Conservation (phyloP, 2,329 filamentous ascomycete species). For the Fusarium irregulare region DNA sequence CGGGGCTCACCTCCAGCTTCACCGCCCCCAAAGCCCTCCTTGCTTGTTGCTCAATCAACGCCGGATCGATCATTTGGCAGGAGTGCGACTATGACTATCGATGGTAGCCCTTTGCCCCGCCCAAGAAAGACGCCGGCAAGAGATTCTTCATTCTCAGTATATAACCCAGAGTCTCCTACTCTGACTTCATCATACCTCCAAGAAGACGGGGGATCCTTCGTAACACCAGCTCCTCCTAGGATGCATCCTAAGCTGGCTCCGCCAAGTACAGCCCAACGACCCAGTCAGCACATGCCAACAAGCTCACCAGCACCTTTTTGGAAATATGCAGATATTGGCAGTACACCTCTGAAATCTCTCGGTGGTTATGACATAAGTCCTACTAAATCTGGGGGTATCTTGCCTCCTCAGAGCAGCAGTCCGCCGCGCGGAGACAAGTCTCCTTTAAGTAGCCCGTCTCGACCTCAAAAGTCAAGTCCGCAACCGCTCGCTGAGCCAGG, state of each 20-base stretch:
- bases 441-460: slow-evolving; percentile 64
- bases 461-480: slow-evolving; percentile 52
- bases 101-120: slow-evolving; percentile 71
- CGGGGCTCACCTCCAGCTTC: slow-evolving; percentile 67
- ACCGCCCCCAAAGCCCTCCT: slow-evolving; percentile 63
- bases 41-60: slow-evolving; percentile 66
- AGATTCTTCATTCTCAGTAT: slow-evolving; percentile 60
- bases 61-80: slow-evolving; percentile 58
- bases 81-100: slow-evolving; percentile 57
- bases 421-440: slow-evolving; percentile 64
- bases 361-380: slow-evolving; percentile 67
- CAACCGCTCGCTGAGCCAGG: slow-evolving; percentile 47
- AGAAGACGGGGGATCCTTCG: slow-evolving; percentile 70
- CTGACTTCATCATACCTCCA: slow-evolving; percentile 70
- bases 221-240: slow-evolving; percentile 78
- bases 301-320: slow-evolving; percentile 89
- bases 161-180: slow-evolving; percentile 68
- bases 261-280: slow-evolving; percentile 82
- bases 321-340: slow-evolving; percentile 83
- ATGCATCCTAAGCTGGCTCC: slow-evolving; percentile 81
- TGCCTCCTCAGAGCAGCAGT: slow-evolving; percentile 68
- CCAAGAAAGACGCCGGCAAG: slow-evolving; percentile 60
- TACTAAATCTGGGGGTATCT: slow-evolving; percentile 58
- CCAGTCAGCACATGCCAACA: slow-evolving; percentile 87
- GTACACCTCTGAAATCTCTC: slow-evolving; percentile 71